phyloP scores from a whole-genome alignment of 2,329 filamentous ascomycete genomes.

The Pseudogymnoascus sp. region DNA sequence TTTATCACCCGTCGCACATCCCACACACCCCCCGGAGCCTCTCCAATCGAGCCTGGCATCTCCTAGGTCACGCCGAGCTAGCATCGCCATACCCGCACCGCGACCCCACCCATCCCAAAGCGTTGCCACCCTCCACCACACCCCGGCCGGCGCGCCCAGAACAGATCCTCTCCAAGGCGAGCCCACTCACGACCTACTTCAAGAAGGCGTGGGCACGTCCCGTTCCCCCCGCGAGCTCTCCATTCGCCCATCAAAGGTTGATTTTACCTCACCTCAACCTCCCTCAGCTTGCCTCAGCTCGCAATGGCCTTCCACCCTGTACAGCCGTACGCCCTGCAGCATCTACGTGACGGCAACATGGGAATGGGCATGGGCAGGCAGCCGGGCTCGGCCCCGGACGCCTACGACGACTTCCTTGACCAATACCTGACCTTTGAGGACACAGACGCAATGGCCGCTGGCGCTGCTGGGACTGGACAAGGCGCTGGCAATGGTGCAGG shows the following conservation, averaged over 20 bases:
- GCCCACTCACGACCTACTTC: not conserved
- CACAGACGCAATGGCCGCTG: constrained; percentile 26
- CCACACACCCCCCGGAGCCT: not conserved
- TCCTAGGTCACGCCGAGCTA: not conserved
- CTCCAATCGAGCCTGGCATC: not conserved
- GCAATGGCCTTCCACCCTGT: not conserved
- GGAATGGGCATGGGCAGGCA: not conserved
- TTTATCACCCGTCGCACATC: not conserved
- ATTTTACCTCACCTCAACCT: not conserved
- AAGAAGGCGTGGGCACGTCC: not conserved
- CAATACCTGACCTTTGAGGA: constrained; percentile 53
- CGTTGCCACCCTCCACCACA: not conserved
- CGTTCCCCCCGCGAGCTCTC: not conserved
- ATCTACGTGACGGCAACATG: not conserved
- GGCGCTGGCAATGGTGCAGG: not conserved
- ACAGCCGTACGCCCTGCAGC: not conserved
- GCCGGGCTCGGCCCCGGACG: constrained; percentile 29
- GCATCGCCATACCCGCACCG: not conserved
- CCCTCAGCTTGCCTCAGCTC: not conserved
- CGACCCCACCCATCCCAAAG: not conserved
- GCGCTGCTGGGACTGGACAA: not conserved
- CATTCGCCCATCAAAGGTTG: not conserved
- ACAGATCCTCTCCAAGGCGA: not conserved
- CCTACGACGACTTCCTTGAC: constrained; percentile 54
- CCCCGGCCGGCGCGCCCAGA: not conserved